A percentile compares a stretch with the other conserved stretches of the same genome.
Evolutionary conservation across 139 green algal species (phyloP).

Genomic region (Dunaliella primolecta): DNA sequence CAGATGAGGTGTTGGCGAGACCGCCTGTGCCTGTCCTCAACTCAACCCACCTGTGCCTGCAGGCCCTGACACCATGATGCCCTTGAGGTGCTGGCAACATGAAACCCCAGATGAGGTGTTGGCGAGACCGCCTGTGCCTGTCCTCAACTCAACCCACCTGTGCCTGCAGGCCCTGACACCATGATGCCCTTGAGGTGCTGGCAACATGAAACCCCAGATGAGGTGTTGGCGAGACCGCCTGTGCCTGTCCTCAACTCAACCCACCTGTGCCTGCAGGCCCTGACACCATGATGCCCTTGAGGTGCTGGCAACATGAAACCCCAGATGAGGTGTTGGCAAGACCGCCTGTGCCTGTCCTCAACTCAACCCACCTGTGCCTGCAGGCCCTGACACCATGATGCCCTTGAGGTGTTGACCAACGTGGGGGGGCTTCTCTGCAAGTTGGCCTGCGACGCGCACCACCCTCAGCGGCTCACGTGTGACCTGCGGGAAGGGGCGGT

Average conservation of each 20-base stretch:
- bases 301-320: no score
- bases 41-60: no score
- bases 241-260: no score
- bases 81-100: slow-evolving; percentile 42
- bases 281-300: slow-evolving; percentile 58
- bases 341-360: no score
- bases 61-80: slow-evolving; percentile 50
- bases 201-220: no score
- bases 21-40: no score
- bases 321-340: no score
- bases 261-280: slow-evolving; percentile 1
- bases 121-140: no score
- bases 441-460: slow-evolving; percentile 60
- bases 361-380: not conserved
- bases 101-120: no score
- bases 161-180: slow-evolving; percentile 26
- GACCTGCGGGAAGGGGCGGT: slow-evolving; percentile 40
- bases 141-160: no score
- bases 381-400: slow-evolving; percentile 46
- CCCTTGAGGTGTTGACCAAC: slow-evolving; percentile 51
- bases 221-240: no score
- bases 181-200: slow-evolving; percentile 52
- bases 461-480: slow-evolving; percentile 55
- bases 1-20: no score
- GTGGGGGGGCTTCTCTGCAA: slow-evolving; percentile 64